phyloP scores from a whole-genome alignment of 2,329 filamentous ascomycete genomes.

The Xylariales sp. region DNA sequence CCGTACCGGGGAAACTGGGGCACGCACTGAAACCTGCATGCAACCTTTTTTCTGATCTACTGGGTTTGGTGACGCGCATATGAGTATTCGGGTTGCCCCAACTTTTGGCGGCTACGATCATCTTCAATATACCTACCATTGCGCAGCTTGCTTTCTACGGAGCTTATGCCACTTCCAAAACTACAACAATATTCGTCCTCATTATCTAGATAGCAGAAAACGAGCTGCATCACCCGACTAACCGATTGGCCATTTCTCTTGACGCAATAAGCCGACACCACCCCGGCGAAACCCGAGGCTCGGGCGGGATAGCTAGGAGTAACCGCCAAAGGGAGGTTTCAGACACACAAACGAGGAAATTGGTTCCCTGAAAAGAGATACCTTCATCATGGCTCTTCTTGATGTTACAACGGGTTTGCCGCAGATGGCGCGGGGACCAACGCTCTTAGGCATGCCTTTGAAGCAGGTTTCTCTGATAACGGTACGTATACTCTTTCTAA shows the following conservation, averaged over 20 bases:
- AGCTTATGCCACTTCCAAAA: not conserved
- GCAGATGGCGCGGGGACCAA: constrained; percentile 56
- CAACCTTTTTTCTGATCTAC: constrained; percentile 17
- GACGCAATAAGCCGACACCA: not conserved
- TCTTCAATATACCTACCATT: not conserved
- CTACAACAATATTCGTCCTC: not conserved
- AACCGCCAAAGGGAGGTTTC: not conserved
- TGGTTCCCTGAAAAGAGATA: not conserved
- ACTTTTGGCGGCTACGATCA: constrained; percentile 6
- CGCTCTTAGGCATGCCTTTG: constrained; percentile 70
- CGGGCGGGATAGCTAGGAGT: constrained; percentile 8
- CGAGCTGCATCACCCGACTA: not conserved
- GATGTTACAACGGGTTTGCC: constrained; percentile 52
- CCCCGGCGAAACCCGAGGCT: not conserved
- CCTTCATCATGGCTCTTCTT: constrained; percentile 56
- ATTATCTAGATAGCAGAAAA: not conserved
- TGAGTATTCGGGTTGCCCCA: constrained; percentile 12
- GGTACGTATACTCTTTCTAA: constrained; percentile 55
- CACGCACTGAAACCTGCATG: constrained; percentile 33
- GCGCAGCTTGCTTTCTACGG: not conserved
- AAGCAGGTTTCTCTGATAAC: constrained; percentile 76
- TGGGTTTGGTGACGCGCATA: constrained; percentile 18
- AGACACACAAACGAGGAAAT: not conserved
- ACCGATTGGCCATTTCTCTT: not conserved
- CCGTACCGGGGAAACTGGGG: constrained; percentile 18